Base-by-base conservation (phyloP, 2,329 filamentous ascomycete genomes). In the Alternaria ventricosa region DNA sequence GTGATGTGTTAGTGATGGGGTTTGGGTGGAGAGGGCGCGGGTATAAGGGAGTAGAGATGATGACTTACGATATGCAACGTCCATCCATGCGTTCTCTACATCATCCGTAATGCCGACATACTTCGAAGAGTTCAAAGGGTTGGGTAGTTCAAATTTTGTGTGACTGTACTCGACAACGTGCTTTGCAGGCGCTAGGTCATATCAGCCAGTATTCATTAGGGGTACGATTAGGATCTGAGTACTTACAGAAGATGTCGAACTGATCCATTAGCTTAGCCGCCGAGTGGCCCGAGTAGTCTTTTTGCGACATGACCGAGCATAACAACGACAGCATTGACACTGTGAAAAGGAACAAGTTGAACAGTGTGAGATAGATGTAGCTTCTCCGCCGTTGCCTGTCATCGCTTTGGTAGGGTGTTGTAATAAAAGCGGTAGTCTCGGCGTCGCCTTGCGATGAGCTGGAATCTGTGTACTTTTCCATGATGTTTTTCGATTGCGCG, bases 51-150 rank as follows among this genome's bases (percentile, higher is more conserved):
- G 8, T 15, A 12, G 23, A 11, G 22, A 36, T 18, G 36, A 2
- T 25, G 20, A 57, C 72, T 63, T 76, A 82, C 80, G 69, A 66
- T 84, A 84, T 11, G 85, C 85, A 43, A 88, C 82, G 18, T 83
- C 82, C 53, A 87, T 81, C 87, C 87, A 89, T 6, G 85, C 85
- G 55, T 82, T 81, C 60, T 89, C 87, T 3, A 89, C 87, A 12
- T 86, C 83, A 3, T 84, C 81, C 0, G 87, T 86, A 43, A 82
- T 85, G 9, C 87, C 87, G 43, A 88, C 84, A 68, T 85, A 89
- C 57, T 75, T 76, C 22, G 75, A 78, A 1, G 70, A 61, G 57
- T 77, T 78, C 44, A 78, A 59, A 6, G 75, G 75, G 18, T 66
- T 71, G 3, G 74, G 60, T 7, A 78, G 50, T n/a, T 67, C 55